Percentiles rank a stretch among this genome's conserved stretches.
Evolutionary conservation across 208 protist genomes (phyloP).

Genomic region (Trypanosoma vivax): DNA sequence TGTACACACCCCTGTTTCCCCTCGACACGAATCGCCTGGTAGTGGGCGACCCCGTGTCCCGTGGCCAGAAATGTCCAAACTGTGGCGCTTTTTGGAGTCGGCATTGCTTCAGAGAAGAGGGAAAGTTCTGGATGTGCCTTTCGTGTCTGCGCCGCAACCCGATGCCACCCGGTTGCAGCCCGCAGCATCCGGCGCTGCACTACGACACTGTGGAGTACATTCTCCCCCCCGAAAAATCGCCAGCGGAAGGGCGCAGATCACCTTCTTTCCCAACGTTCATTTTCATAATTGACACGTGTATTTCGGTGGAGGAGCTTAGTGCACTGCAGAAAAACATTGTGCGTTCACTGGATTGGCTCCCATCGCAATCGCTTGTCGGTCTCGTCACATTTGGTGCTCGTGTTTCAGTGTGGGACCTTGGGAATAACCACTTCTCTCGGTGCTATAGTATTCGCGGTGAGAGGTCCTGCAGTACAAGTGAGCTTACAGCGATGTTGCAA

Average conservation of each 20-base stretch:
- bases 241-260: constrained; percentile 2
- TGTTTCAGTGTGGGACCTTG: constrained; percentile 81
- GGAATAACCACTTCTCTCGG: constrained; percentile 35
- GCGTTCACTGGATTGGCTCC: constrained; percentile 90
- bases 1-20: constrained; percentile 77
- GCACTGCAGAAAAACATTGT: constrained; percentile 90
- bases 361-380: constrained; percentile 92
- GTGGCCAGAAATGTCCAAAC: constrained; percentile 48
- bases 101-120: constrained; percentile 56
- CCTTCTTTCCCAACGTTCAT: constrained; percentile 51
- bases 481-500: constrained; percentile 53
- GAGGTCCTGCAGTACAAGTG: constrained; percentile 26
- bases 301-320: constrained; percentile 87
- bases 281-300: constrained; percentile 96
- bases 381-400: constrained; percentile 96
- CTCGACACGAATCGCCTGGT: constrained; percentile 43
- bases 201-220: constrained; percentile 86
- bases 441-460: constrained; percentile 69
- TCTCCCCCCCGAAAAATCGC: neutral
- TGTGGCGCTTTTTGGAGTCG: constrained; percentile 65
- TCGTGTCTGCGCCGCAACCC: constrained; percentile 65
- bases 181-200: constrained; percentile 54
- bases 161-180: constrained; percentile 31
- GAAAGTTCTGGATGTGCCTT: constrained; percentile 73
- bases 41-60: constrained; percentile 29